These are phyloP conservation scores for Sedum album DNA, from an alignment of 164 flowering plant species.

Conservation along the genomic window DNA sequence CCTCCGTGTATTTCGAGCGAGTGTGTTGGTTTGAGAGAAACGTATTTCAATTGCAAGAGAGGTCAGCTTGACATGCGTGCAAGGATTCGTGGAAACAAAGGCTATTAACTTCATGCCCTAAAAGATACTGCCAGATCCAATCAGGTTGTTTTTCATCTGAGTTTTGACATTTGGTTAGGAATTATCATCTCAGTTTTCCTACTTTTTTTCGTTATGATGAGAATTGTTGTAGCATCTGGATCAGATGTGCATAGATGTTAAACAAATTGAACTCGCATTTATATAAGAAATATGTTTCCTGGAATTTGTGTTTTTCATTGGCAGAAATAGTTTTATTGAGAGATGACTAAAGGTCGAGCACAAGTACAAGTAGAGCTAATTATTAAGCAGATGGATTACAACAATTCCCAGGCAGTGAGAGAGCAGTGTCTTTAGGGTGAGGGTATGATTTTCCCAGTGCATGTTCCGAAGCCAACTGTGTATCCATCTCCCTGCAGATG, in stretches of 20 bases:
- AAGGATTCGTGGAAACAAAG: conserved; percentile 56
- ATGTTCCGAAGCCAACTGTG: conserved; percentile 83
- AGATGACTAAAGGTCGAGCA: neutral
- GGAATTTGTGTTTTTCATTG: too few relatives aligned
- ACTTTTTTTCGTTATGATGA: neutral
- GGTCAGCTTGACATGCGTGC: conserved; percentile 84
- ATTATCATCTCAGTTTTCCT: neutral
- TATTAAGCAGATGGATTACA: neutral
- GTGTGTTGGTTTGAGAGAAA: conserved; percentile 87
- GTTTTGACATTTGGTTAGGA: too few relatives aligned
- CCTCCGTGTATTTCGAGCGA: conserved; percentile 63
- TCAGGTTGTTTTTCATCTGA: neutral
- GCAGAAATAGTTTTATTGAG: neutral
- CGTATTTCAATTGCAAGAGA: conserved; percentile 95
- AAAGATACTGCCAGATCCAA: neutral
- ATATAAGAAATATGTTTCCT: too few relatives aligned
- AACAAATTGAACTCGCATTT: too few relatives aligned
- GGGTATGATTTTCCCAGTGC: conserved; percentile 76
- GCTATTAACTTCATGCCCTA: conserved; percentile 22
- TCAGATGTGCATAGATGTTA: too few relatives aligned
- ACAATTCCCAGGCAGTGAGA: neutral
- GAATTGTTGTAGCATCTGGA: too few relatives aligned
- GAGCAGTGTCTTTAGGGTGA: conserved; percentile 25
- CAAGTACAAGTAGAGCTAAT: neutral
- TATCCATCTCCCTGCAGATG: conserved; percentile 77